phyloP scores from a whole-genome alignment of 306 rosid species.

The Trichosanthes cucumerina region DNA sequence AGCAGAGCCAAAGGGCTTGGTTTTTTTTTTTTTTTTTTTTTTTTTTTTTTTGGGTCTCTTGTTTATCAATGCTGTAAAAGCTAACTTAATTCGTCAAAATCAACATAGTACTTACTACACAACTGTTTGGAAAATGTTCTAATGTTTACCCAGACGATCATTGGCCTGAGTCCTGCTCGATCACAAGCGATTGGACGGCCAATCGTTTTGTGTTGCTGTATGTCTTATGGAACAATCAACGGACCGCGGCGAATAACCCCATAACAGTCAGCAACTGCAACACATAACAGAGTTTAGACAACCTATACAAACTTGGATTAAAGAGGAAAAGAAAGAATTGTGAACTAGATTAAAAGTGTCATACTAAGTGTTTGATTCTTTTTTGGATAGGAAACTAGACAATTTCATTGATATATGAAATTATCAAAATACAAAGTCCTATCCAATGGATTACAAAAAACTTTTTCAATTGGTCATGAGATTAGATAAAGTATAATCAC shows the following conservation, averaged over 20 bases:
- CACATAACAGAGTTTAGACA: neutral
- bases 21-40: neutral
- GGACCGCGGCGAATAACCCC: neutral
- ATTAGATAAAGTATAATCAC: no score
- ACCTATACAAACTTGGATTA: neutral
- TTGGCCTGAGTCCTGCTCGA: neutral
- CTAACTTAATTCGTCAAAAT: neutral
- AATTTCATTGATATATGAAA: no score
- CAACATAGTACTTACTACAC: constrained; percentile 3
- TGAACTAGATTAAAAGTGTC: neutral
- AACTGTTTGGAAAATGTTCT: neutral
- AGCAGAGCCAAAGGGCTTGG: neutral
- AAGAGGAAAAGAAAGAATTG: neutral
- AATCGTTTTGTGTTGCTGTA: neutral
- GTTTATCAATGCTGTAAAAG: neutral
- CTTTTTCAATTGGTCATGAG: no score
- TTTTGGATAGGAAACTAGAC: no score
- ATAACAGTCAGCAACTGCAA: neutral
- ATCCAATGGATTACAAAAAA: no score
- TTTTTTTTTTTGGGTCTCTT: neutral
- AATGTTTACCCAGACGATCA: neutral
- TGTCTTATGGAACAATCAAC: neutral
- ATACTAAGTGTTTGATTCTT: neutral
- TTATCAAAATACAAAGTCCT: no score
- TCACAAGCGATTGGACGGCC: neutral